A percentile compares a stretch with the other conserved stretches of the same genome.
phyloP scores from a whole-genome alignment of 2,329 filamentous ascomycete genomes.

The Cordyceps pruinosa region DNA sequence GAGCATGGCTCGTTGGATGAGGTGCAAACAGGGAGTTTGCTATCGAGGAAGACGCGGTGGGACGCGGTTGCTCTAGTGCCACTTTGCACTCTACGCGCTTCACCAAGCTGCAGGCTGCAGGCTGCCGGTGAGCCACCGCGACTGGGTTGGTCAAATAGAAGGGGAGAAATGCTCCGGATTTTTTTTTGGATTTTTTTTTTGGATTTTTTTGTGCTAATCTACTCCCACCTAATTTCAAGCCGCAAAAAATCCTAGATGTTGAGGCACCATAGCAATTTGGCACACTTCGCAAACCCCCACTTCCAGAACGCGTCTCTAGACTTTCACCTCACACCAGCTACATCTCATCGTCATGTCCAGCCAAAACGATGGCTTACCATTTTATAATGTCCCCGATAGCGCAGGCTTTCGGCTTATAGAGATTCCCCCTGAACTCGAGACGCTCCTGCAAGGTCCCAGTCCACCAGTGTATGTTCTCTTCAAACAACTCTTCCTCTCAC shows the following conservation, averaged over 20 bases:
- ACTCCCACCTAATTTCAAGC: too few species aligned
- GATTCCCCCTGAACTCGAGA: conserved; percentile 51
- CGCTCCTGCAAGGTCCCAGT: conserved; percentile 45
- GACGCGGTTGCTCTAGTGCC: conserved; percentile 6
- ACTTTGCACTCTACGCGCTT: conserved; percentile 10
- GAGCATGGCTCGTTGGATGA: background rate
- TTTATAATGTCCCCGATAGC: conserved; percentile 43
- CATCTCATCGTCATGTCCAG: conserved; percentile 32
- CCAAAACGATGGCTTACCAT: conserved; percentile 41
- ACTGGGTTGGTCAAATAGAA: background rate
- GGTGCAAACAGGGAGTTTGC: background rate
- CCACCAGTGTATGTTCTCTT: conserved; percentile 47
- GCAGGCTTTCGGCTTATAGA: conserved; percentile 55
- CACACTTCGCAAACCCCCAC: background rate
- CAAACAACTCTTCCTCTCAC: too few species aligned
- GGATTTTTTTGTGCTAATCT: too few species aligned
- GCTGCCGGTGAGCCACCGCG: background rate
- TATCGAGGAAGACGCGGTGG: conserved; percentile 5
- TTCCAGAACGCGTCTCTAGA: background rate
- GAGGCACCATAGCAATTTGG: background rate
- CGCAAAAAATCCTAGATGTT: too few species aligned
- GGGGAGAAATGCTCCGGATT: background rate
- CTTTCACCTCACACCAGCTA: background rate
- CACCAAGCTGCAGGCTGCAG: background rate
- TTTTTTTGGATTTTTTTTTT: background rate